phyloP scores from a whole-genome alignment of 2,329 filamentous ascomycete species.

The Teratosphaeria zuluensis region DNA sequence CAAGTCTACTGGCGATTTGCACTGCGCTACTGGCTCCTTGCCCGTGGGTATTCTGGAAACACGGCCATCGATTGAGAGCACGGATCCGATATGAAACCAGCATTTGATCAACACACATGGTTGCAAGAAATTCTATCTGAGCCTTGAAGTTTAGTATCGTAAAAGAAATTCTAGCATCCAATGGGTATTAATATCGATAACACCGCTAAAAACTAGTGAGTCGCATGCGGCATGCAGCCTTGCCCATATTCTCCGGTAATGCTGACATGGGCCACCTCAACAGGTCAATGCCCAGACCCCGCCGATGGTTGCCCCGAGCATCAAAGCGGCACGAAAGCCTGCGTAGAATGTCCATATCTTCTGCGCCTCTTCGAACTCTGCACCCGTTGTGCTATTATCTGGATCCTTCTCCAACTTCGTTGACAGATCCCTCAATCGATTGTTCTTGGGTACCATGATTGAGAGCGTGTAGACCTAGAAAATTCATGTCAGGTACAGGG shows the following conservation, averaged over 20 bases:
- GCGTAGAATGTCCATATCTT: background rate
- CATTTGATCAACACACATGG: background rate
- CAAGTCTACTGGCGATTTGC: conserved; percentile 29
- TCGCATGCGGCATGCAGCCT: too few relatives aligned
- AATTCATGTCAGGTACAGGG: background rate
- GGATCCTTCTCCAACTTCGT: background rate
- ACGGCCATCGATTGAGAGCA: conserved; percentile 9
- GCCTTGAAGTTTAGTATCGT: background rate
- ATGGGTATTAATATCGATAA: background rate
- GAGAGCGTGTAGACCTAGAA: conserved; percentile 8
- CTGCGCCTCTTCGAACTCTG: background rate
- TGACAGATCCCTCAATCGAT: conserved; percentile 2
- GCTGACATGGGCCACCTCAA: background rate
- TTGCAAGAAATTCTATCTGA: background rate
- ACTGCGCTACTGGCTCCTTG: conserved; percentile 22
- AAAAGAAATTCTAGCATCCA: background rate
- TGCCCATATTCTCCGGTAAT: background rate
- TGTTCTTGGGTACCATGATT: conserved; percentile 26
- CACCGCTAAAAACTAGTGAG: too few relatives aligned
- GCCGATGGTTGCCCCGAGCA: background rate
- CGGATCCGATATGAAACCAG: conserved; percentile 17
- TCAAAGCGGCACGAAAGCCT: background rate
- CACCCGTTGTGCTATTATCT: background rate
- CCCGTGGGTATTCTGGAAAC: conserved; percentile 20
- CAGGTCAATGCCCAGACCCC: background rate